Conservation (phyloP, 2,329 filamentous ascomycete species). For the Pseudohalonectria lignicola region DNA sequence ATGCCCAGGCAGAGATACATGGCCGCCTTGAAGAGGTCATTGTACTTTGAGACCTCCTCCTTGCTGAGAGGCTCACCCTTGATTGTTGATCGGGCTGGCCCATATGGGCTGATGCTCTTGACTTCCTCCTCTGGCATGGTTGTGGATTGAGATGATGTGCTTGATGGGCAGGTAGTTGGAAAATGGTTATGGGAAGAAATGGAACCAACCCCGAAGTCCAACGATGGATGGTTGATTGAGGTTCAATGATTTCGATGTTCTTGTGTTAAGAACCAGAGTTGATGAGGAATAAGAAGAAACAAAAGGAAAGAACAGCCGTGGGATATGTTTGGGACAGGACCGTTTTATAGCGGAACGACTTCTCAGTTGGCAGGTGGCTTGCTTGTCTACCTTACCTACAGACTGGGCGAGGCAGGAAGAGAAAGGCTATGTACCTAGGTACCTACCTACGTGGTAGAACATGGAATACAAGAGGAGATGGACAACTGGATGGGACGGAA, state of each 20-base stretch:
- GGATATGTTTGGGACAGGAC: too few species aligned
- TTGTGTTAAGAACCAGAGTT: background rate
- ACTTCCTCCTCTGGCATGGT: slow-evolving; percentile 3
- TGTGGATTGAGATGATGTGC: background rate
- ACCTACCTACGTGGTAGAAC: background rate
- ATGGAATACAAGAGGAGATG: too few species aligned
- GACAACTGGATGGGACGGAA: too few species aligned
- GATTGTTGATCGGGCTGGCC: slow-evolving; percentile 53
- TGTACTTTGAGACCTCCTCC: slow-evolving; percentile 57
- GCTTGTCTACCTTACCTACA: background rate
- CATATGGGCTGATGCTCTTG: slow-evolving; percentile 50
- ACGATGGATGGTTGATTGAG: background rate
- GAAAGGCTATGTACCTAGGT: background rate
- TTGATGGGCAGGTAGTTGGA: background rate
- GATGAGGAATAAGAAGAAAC: too few species aligned
- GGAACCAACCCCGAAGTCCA: too few species aligned
- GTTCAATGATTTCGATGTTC: background rate
- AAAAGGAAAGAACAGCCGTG: background rate
- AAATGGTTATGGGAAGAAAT: too few species aligned
- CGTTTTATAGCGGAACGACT: too few species aligned
- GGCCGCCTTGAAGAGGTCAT: slow-evolving; percentile 64
- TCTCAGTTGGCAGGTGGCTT: too few species aligned
- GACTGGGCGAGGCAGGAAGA: too few species aligned
- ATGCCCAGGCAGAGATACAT: slow-evolving; percentile 69
- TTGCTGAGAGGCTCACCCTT: slow-evolving; percentile 48